These are phyloP conservation scores for Cicer yamashitae DNA, from an alignment of 306 rosid species.

Conservation along the genomic window DNA sequence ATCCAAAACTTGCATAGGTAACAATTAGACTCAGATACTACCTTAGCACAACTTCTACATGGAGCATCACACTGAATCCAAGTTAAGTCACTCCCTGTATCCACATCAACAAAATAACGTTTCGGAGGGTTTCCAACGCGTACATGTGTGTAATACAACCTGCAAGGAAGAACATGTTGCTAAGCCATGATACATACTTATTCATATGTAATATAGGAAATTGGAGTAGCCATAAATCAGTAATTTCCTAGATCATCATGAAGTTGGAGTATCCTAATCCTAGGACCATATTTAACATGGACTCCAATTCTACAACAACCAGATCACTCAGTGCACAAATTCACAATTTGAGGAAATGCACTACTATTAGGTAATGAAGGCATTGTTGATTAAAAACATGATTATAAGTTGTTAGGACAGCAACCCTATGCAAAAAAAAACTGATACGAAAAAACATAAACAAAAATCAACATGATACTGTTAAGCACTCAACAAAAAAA, in stretches of 20 bases:
- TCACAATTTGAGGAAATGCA: conserved; percentile 30
- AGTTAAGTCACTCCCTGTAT: conserved; percentile 88
- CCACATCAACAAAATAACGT: conserved; percentile 76
- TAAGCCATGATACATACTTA: conserved; percentile 26
- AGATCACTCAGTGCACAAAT: not conserved
- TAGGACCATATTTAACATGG: not conserved
- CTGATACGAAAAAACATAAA: too few relatives aligned
- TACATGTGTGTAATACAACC: conserved; percentile 72
- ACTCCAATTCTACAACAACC: conserved; percentile 18
- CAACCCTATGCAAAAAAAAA: too few relatives aligned
- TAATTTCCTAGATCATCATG: conserved; percentile 32
- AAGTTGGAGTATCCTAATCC: not conserved
- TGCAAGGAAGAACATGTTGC: conserved; percentile 42
- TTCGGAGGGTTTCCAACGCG: conserved; percentile 78
- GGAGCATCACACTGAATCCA: conserved; percentile 96
- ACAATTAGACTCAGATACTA: conserved; percentile 38
- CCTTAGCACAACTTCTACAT: conserved; percentile 83
- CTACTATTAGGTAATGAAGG: not conserved
- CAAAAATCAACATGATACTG: not conserved
- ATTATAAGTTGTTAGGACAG: not conserved
- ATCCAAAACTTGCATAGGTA: conserved; percentile 11
- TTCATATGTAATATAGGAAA: conserved; percentile 4
- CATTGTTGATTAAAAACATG: conserved; percentile 23
- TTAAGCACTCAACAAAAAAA: not conserved
- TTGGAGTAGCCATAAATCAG: conserved; percentile 15